These are phyloP conservation scores for Trypanosoma rangeli DNA, from an alignment of 208 protist genomes.

Conservation along the genomic window DNA sequence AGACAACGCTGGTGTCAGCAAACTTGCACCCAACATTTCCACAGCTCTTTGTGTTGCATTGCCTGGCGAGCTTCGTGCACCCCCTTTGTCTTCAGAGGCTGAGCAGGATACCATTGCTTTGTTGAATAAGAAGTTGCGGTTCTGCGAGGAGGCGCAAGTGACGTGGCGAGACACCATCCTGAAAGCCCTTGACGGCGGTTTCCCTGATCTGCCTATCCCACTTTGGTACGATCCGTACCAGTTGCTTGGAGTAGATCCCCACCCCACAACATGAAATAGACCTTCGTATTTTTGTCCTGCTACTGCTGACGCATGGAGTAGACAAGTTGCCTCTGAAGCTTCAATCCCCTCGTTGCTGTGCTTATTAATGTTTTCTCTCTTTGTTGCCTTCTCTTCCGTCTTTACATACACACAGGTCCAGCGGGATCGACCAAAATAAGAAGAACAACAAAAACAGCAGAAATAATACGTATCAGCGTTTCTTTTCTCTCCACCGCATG, in stretches of 20 bases:
- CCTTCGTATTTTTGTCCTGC: not conserved
- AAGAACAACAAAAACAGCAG: not conserved
- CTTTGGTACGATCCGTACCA: slow-evolving; percentile 81
- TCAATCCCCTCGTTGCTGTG: not conserved
- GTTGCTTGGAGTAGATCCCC: slow-evolving; percentile 48
- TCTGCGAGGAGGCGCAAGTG: slow-evolving; percentile 43
- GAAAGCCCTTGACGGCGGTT: slow-evolving; percentile 17
- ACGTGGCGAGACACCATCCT: slow-evolving; percentile 43
- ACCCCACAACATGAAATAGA: not conserved
- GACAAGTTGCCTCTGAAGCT: not conserved
- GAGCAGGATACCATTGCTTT: slow-evolving; percentile 60
- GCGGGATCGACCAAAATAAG: not conserved
- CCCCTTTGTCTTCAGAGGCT: slow-evolving; percentile 45
- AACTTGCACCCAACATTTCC: slow-evolving; percentile 55
- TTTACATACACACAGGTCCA: not conserved
- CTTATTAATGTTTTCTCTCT: not conserved
- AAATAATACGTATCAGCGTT: not conserved
- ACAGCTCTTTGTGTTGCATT: slow-evolving; percentile 52
- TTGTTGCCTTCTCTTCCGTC: not conserved
- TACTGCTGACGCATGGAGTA: too few relatives aligned
- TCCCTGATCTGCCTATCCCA: slow-evolving; percentile 38
- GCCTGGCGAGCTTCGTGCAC: slow-evolving; percentile 59
- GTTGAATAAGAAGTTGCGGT: slow-evolving; percentile 49
- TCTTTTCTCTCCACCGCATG: not conserved
- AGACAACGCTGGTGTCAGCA: slow-evolving; percentile 56